Evolutionary conservation across 208 protist genomes (phyloP), one percentile per base, ranked within the genome.

Genomic region (Jaenimonas drosophilae): DNA sequence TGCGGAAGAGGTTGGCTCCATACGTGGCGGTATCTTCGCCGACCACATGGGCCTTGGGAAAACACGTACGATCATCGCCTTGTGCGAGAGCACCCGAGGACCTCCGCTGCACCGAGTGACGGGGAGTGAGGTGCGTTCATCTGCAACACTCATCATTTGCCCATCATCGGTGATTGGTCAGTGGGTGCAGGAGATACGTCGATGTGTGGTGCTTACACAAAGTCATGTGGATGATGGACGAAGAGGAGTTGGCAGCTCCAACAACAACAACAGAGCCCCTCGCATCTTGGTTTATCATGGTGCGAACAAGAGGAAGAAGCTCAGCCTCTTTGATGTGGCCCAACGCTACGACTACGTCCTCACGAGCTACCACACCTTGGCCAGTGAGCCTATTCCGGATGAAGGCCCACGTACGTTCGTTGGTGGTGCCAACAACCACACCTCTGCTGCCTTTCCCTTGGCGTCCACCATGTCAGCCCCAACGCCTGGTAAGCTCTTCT

Each of bases 291-390:
- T 82, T n/a, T 93, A 90, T 56, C 64, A 92, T 58, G 81, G 86
- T 19, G 31, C 53, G 1, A 46, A 44, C 31, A 62, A 62, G 19
- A 79, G 70, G 12, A 40, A 51, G 1, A 30, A 44, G 29, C 46
- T 74, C 34, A 52, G 53, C 0, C 21, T 76, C 24, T 77, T 82
- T 38, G 29, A 84, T 21, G 26, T 87, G 0, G 70, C 69, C 14
- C 58, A 88, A 47, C 51, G 78, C 16, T 87, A 87, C 44, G 82
- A 87, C 58, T 95, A 95, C 52, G 78, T 91, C 36, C 26, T 91
- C 31, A 76, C 64, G 2, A 83, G 59, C 19, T 88, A 88, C 51
- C 67, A 81, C 40, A 85, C 71, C 3, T 41, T 87, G 20, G 40
- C 51, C 14, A 52, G 64, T 32, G 75, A 85, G 45, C 31, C 53